These are phyloP conservation scores for Chlamydomonas applanata DNA, from an alignment of 139 green algal genomes.

Conservation along the genomic window DNA sequence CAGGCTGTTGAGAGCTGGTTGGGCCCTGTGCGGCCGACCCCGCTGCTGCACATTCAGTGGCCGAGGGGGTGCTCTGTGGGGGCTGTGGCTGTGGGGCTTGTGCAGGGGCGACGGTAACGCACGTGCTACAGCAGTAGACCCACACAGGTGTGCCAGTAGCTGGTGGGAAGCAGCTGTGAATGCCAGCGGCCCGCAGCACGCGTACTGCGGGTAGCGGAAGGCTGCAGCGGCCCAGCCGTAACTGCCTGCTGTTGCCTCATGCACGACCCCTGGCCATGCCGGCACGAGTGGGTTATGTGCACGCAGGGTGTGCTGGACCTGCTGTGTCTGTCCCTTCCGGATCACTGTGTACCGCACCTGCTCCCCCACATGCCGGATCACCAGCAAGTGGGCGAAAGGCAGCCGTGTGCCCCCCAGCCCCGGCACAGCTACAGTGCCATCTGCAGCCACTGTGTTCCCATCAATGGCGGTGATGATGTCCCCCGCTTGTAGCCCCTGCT, in stretches of 20 bases:
- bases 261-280: neutral
- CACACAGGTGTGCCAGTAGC: constrained; percentile 1
- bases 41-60: neutral
- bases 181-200: neutral
- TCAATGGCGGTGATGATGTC: too few relatives aligned
- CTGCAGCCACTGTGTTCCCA: neutral
- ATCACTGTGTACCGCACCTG: neutral
- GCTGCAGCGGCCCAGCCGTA: neutral
- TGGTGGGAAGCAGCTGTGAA: neutral
- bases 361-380: neutral
- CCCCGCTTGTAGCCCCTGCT: too few relatives aligned
- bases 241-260: neutral
- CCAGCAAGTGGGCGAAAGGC: neutral
- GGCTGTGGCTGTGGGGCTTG: neutral
- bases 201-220: neutral
- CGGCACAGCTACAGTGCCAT: neutral
- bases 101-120: neutral
- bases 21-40: neutral
- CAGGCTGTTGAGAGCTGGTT: neutral
- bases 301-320: neutral
- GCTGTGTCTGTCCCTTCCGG: neutral
- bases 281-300: neutral
- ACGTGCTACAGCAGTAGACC: neutral
- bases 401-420: neutral
- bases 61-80: neutral